Evolutionary conservation across 441 rosid genomes (phyloP), one percentile per base, ranked within the genome.

Genomic region (Sinapis alba): DNA sequence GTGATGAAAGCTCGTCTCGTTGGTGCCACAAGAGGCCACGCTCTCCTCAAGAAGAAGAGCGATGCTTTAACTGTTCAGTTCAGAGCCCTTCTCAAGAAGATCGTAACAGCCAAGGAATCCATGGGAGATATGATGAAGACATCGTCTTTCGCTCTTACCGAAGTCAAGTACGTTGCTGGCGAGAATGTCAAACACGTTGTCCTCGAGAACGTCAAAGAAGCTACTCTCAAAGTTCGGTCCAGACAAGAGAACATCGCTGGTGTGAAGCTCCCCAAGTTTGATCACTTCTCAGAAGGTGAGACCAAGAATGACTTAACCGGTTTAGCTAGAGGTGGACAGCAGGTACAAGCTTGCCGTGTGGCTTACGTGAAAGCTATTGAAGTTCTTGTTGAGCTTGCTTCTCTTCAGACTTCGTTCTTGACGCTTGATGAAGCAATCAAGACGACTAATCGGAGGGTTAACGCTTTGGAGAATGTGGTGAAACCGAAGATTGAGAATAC

Each of bases 11-110:
- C 92, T 18, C 91, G 97, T 30, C 97, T 94, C 59, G 75, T 92
- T 54, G 98, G 97, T 7, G 97, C 97, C n/a, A 94, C 97, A 9
- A 90, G 97, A 84, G 97, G 98, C 38, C 98, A 92, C 79, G 97
- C 98, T 43, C 92, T 94, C 41, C 97, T 94, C 68, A 94, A 90
- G 87, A 92, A 94, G 85, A 94, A 94, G 90, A 92, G 98, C 68
- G 98, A 94, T 82, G 98, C 98, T 75, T 75, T 92, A 68, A 94
- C 95, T 1, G 97, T 88, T 71, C 95, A 94, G 78, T 94, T 94
- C 71, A 92, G 97, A 2, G 89, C 85, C 65, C 89, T 92, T 74
- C 96, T 92, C 18, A 92, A 94, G 84, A 87, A 87, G 62, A 94
- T 89, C 10, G 98, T 94, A 47, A 74, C 87, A 5, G 86, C 97